These are phyloP conservation scores for Yarrowia sp. DNA, from an alignment of 805 yeast species.

Conservation along the genomic window DNA sequence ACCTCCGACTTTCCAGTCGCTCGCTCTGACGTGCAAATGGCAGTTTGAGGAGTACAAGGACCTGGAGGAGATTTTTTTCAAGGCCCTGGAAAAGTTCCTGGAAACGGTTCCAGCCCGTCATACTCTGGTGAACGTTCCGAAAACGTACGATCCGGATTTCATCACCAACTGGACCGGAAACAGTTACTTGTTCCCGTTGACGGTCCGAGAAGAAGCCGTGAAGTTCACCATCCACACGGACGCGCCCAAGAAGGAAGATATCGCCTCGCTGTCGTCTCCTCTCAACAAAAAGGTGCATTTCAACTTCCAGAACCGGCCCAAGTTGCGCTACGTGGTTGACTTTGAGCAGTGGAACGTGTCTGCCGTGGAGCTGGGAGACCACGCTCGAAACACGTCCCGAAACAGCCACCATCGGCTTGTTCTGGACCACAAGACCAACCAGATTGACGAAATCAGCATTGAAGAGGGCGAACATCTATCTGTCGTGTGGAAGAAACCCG, in stretches of 20 bases:
- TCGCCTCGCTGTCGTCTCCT: not conserved
- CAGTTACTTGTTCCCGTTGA: no score
- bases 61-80: not conserved
- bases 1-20: not conserved
- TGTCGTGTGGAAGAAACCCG: not conserved
- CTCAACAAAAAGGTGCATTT: not conserved
- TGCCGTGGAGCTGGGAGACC: not conserved
- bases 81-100: no score
- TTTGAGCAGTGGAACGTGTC: constrained; percentile 1
- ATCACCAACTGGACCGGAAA: no score
- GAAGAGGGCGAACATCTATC: not conserved
- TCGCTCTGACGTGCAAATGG: not conserved
- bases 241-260: not conserved
- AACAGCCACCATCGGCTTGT: not conserved
- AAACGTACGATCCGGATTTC: not conserved
- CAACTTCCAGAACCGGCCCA: constrained; percentile 8
- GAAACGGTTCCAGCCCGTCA: not conserved
- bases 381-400: not conserved
- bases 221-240: not conserved
- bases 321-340: not conserved
- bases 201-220: not conserved
- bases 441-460: not conserved
- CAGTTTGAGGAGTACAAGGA: not conserved
- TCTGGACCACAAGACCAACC: not conserved
- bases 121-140: not conserved